Evolutionary conservation across 2,329 filamentous ascomycete species (phyloP).

Genomic region (Mycosphaerella sp.): DNA sequence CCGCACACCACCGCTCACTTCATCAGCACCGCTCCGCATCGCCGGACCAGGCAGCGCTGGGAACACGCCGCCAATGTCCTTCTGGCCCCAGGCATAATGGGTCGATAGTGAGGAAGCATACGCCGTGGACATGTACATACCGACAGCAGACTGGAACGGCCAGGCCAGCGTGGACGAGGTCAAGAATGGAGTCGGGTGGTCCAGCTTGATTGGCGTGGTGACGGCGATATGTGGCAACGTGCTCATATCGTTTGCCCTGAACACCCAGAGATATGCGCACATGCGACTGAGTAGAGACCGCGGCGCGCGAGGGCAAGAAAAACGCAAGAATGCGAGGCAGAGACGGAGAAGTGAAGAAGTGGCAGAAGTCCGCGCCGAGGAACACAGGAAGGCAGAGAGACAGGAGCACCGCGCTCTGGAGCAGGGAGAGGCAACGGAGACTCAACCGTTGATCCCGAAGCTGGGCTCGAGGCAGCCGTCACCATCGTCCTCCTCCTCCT

Average conservation of each 20-base stretch:
- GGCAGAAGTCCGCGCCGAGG: conserved; percentile 31
- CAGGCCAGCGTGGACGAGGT: conserved; percentile 2
- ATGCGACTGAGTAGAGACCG: conserved; percentile 71
- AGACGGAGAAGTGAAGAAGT: conserved; percentile 39
- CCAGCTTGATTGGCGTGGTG: conserved; percentile 87
- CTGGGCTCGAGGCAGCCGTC: conserved; percentile 41
- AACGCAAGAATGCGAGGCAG: conserved; percentile 31
- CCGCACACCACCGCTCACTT: background rate
- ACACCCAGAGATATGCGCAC: conserved; percentile 94
- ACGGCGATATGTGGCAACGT: conserved; percentile 91
- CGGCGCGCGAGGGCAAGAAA: conserved; percentile 39
- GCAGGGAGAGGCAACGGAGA: conserved; percentile 40
- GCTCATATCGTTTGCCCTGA: conserved; percentile 89
- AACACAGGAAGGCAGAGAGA: conserved; percentile 20
- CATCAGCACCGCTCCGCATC: background rate
- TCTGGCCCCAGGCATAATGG: background rate
- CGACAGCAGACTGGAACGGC: background rate
- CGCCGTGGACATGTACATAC: conserved; percentile 6
- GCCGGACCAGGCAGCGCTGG: background rate
- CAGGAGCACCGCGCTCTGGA: conserved; percentile 28
- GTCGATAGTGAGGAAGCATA: background rate
- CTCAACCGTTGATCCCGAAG: conserved; percentile 50
- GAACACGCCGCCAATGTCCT: background rate
- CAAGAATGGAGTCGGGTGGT: conserved; percentile 54
- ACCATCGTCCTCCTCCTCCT: conserved; percentile 34